Percentiles rank a stretch among this genome's conserved stretches.
phyloP scores from a whole-genome alignment of 2,329 filamentous ascomycete species.

The Neonectria ditissima region DNA sequence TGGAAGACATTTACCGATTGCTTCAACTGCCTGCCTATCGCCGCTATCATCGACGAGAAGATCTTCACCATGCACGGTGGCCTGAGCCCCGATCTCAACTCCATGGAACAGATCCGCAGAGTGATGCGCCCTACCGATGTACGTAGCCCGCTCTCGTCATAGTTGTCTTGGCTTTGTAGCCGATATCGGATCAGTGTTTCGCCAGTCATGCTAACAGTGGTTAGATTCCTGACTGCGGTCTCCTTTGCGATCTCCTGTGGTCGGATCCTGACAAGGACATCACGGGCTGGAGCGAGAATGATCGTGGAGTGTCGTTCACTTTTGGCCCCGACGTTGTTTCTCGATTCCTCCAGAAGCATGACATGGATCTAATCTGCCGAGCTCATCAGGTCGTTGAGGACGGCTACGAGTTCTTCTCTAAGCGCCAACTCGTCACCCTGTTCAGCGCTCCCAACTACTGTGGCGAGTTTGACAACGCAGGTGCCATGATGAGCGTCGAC shows the following conservation, averaged over 20 bases:
- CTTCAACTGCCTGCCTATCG: constrained; percentile 99
- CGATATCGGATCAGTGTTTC: constrained; percentile 36
- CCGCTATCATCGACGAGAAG: constrained; percentile 99
- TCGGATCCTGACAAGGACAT: constrained; percentile 99
- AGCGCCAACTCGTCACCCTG: constrained; percentile 94
- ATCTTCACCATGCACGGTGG: constrained; percentile 99
- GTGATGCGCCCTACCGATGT: constrained; percentile 99
- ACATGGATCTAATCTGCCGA: constrained; percentile 99
- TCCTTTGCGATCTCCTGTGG: constrained; percentile 98
- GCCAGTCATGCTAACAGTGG: constrained; percentile 23
- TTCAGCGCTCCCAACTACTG: constrained; percentile 99
- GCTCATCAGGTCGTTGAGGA: constrained; percentile 99
- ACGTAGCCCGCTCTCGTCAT: constrained; percentile 59
- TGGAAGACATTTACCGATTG: constrained; percentile 99
- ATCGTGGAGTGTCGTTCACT: constrained; percentile 97
- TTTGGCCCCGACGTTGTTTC: constrained; percentile 98
- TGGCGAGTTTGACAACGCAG: constrained; percentile 98
- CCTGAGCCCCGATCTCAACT: constrained; percentile 96
- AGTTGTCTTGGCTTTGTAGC: constrained; percentile 17
- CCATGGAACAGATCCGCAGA: constrained; percentile 99
- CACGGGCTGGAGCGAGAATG: constrained; percentile 98
- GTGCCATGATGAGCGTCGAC: constrained; percentile 99
- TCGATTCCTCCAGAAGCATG: constrained; percentile 97
- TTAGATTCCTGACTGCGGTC: constrained; percentile 96
- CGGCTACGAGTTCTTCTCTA: constrained; percentile 99